Percentiles rank a stretch among this genome's conserved stretches.
Conservation (phyloP, 768 basidiomycete species). For the Pholiota conissans region DNA sequence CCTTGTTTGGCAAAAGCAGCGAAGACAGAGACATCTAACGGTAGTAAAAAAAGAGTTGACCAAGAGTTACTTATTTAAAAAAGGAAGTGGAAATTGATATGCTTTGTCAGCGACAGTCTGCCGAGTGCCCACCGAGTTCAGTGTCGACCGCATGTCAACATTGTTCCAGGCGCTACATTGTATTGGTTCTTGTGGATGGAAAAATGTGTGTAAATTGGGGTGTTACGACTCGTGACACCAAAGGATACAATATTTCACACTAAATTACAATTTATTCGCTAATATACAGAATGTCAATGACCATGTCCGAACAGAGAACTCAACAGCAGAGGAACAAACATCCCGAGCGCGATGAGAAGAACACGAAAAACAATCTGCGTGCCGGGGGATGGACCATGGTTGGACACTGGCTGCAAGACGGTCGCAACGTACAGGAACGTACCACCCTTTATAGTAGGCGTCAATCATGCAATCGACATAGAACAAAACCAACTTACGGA, state of each 20-base stretch:
- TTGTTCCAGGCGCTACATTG: no score
- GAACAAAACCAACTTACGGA: constrained; percentile 58
- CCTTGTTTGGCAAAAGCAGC: constrained; percentile 45
- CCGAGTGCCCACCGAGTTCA: no score
- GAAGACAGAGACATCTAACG: constrained; percentile 58
- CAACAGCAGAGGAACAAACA: constrained; percentile 68
- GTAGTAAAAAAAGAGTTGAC: no score
- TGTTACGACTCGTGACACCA: not conserved
- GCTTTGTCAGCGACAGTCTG: not conserved
- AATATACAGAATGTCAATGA: constrained; percentile 34
- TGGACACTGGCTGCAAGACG: constrained; percentile 76
- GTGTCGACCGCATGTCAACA: no score
- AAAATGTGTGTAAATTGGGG: no score
- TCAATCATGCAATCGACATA: not conserved
- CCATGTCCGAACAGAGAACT: constrained; percentile 63
- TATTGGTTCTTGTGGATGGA: no score
- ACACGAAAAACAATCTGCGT: constrained; percentile 48
- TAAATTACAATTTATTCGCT: not conserved
- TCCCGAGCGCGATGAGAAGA: constrained; percentile 60
- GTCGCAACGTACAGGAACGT: constrained; percentile 96
- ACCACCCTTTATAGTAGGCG: constrained; percentile 61
- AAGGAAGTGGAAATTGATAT: no score
- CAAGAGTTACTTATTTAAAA: no score
- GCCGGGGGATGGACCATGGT: constrained; percentile 39
- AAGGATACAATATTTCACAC: not conserved